Conservation (phyloP, 1,139 yeast genomes). For the Kluyveromyces sp. region DNA sequence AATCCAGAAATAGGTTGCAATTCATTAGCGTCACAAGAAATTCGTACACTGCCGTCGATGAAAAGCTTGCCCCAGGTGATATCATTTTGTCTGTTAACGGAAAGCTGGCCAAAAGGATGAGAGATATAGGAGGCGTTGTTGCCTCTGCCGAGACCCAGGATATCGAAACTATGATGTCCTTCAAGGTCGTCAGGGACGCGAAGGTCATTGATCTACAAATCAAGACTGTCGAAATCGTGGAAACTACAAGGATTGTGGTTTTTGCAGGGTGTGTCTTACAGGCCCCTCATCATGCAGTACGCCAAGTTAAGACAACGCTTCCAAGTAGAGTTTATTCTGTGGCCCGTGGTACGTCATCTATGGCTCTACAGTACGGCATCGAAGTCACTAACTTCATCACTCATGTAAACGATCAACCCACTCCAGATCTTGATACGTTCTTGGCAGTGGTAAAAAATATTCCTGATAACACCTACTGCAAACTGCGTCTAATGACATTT, state of each 20-base stretch:
- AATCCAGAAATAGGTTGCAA: conserved; percentile 57
- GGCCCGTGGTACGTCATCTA: conserved; percentile 68
- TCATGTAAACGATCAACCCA: conserved; percentile 73
- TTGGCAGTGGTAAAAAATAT: conserved; percentile 55
- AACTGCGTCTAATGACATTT: conserved; percentile 72
- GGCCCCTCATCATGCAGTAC: conserved; percentile 61
- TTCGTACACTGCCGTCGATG: conserved; percentile 41
- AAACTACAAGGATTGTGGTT: conserved; percentile 59
- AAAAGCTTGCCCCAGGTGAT: conserved; percentile 55
- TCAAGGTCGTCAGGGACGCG: conserved; percentile 61
- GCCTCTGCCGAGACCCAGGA: conserved; percentile 26
- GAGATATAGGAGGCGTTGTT: conserved; percentile 57
- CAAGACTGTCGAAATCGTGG: conserved; percentile 49
- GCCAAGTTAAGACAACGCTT: conserved; percentile 66
- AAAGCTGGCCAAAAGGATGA: conserved; percentile 52
- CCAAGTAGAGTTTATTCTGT: conserved; percentile 84
- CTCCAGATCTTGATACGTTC: conserved; percentile 62
- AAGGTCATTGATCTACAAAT: conserved; percentile 50
- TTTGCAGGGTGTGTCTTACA: conserved; percentile 80
- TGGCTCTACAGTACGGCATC: conserved; percentile 79
- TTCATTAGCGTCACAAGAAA: conserved; percentile 67
- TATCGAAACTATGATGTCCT: conserved; percentile 38
- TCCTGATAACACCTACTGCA: conserved; percentile 75
- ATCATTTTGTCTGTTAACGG: conserved; percentile 66
- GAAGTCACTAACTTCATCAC: conserved; percentile 79